Conservation (phyloP, 345 rosid species). For the Brassica nigra region DNA sequence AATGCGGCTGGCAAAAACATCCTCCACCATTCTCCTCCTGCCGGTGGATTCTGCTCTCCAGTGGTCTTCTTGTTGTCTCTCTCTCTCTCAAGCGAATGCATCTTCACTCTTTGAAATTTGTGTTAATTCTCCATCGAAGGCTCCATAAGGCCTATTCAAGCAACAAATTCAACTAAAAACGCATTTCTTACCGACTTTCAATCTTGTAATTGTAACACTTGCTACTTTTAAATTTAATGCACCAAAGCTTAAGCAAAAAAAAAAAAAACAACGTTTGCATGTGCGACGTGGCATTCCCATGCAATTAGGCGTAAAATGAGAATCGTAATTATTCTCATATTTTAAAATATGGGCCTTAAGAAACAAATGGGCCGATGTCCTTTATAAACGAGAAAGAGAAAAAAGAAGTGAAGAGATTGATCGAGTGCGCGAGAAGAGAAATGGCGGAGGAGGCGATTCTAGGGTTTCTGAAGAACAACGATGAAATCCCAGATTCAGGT, state of each 20-base stretch:
- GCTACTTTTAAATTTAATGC: too few relatives aligned
- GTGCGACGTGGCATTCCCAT: slow-evolving; percentile 34
- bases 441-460: slow-evolving; percentile 83
- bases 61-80: slow-evolving; percentile 74
- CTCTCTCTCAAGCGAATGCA: too few relatives aligned
- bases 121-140: too few relatives aligned
- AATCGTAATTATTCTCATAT: background rate
- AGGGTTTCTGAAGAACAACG: slow-evolving; percentile 52
- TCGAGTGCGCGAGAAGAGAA: background rate
- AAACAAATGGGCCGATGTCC: background rate
- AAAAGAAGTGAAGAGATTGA: too few relatives aligned
- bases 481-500: slow-evolving; percentile 69
- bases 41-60: slow-evolving; percentile 45
- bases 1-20: slow-evolving; percentile 32
- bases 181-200: too few relatives aligned
- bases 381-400: too few relatives aligned
- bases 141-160: too few relatives aligned
- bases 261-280: too few relatives aligned
- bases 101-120: too few relatives aligned
- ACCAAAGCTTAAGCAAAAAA: too few relatives aligned
- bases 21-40: slow-evolving; percentile 39
- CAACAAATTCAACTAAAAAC: too few relatives aligned
- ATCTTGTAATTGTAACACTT: too few relatives aligned
- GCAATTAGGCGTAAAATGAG: slow-evolving; percentile 32
- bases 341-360: background rate